Evolutionary conservation across 345 rosid genomes (phyloP).

Genomic region (Xanthoceras sorbifolium): DNA sequence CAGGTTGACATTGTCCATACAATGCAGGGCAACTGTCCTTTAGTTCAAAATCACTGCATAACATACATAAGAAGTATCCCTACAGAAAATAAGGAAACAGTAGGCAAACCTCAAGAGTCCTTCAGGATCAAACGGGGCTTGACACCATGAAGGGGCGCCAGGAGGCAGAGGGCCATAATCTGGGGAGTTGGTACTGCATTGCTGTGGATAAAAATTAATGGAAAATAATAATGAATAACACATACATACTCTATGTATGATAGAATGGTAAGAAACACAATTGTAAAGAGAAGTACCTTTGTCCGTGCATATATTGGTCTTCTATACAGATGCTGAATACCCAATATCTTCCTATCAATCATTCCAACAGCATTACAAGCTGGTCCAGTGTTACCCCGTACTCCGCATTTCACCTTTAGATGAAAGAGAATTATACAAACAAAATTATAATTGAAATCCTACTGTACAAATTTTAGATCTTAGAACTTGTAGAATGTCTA

Average conservation of each 20-base stretch:
- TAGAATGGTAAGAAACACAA: not conserved
- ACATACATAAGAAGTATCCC: not conserved
- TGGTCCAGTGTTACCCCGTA: constrained; percentile 77
- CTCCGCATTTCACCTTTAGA: constrained; percentile 76
- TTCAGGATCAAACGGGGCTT: constrained; percentile 95
- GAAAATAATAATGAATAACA: constrained; percentile 2
- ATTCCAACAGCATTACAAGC: constrained; percentile 85
- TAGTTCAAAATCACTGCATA: not conserved
- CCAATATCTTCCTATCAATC: constrained; percentile 73
- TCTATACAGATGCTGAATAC: constrained; percentile 66
- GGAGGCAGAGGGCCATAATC: constrained; percentile 68
- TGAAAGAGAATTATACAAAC: constrained; percentile 15
- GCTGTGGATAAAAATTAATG: constrained; percentile 36
- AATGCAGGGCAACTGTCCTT: not conserved
- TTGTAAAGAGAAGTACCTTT: constrained; percentile 37
- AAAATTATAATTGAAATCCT: not conserved
- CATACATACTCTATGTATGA: not conserved
- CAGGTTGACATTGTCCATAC: not conserved
- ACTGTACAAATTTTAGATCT: not conserved
- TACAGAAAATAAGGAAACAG: constrained; percentile 8
- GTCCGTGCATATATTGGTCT: constrained; percentile 70
- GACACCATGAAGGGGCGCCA: constrained; percentile 91
- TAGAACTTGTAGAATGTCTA: too few relatives aligned
- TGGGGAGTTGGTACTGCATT: constrained; percentile 81
- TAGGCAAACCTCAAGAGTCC: constrained; percentile 72